Evolutionary conservation across 139 green algal species (phyloP).

Genomic region (Auxenochlorella pyrenoidosa): DNA sequence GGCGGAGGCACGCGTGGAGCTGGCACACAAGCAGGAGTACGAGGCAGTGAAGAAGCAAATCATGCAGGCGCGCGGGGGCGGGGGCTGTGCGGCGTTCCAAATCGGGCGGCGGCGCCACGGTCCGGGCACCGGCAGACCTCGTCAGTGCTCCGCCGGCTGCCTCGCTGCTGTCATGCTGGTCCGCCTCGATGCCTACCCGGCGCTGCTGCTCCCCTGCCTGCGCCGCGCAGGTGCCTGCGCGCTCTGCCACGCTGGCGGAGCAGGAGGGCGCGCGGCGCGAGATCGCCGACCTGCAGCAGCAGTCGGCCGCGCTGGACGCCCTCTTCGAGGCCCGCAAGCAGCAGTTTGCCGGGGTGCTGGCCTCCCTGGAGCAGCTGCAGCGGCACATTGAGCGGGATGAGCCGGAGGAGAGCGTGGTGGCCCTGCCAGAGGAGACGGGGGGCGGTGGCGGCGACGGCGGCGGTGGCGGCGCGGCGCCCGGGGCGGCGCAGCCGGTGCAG

Average conservation of each 20-base stretch:
- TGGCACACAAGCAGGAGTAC: slow-evolving; percentile 43
- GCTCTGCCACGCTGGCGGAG: slow-evolving; percentile 36
- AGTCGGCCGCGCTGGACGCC: slow-evolving; percentile 15
- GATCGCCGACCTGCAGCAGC: slow-evolving; percentile 46
- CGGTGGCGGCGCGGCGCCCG: neutral
- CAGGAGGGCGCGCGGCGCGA: slow-evolving; percentile 36
- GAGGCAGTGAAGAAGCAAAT: slow-evolving; percentile 35
- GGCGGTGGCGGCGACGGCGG: neutral
- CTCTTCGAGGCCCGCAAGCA: slow-evolving; percentile 24
- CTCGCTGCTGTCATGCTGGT: too few relatives aligned
- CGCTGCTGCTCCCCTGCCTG: neutral
- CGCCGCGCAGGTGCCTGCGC: slow-evolving; percentile 24
- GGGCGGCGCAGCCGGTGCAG: neutral
- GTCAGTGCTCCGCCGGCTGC: too few relatives aligned
- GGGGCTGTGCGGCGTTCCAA: neutral
- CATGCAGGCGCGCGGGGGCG: slow-evolving; percentile 4
- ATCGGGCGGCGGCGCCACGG: too few relatives aligned
- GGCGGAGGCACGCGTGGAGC: slow-evolving; percentile 34
- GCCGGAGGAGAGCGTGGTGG: neutral
- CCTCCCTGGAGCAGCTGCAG: slow-evolving; percentile 9
- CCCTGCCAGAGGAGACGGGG: neutral
- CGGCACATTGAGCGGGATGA: neutral
- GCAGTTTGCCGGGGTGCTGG: slow-evolving; percentile 36
- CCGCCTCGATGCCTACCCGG: neutral
- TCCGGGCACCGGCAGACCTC: too few relatives aligned